phyloP scores from a whole-genome alignment of 148 eudicot species.

The Camellia japonica region DNA sequence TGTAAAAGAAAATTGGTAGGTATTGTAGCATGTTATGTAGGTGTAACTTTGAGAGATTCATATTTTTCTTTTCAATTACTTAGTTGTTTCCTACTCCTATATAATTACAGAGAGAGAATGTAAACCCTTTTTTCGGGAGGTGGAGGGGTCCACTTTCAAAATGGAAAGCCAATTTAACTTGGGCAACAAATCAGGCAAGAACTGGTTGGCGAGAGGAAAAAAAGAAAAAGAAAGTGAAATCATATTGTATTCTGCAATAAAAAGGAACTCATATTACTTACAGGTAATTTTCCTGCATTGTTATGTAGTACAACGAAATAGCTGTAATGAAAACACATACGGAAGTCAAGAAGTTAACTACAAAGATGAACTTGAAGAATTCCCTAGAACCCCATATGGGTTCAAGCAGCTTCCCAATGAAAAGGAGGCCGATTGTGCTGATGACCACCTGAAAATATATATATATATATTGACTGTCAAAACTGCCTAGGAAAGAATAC shows the following conservation, averaged over 20 bases:
- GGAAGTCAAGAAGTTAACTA: constrained; percentile 85
- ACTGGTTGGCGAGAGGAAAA: neutral
- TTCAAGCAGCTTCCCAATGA: constrained; percentile 90
- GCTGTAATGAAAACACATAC: constrained; percentile 83
- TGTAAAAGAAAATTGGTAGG: neutral
- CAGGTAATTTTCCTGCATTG: constrained; percentile 82
- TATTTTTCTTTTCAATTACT: too few relatives aligned
- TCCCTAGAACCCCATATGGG: constrained; percentile 99
- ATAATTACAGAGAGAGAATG: too few relatives aligned
- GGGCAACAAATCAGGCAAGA: neutral
- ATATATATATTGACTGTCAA: neutral
- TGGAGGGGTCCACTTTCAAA: too few relatives aligned
- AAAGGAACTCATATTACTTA: constrained; percentile 45
- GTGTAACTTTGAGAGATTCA: neutral
- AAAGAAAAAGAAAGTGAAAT: neutral
- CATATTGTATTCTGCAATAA: neutral
- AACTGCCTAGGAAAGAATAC: neutral
- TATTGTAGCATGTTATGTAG: neutral
- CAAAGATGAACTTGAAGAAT: constrained; percentile 88
- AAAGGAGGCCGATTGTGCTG: constrained; percentile 78
- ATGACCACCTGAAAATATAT: constrained; percentile 49
- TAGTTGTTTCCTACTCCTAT: neutral
- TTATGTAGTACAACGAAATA: constrained; percentile 78
- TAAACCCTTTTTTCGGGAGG: too few relatives aligned
- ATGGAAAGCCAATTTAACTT: neutral